Base-by-base conservation (phyloP, 345 rosid genomes). In the Capsella bursapastoris region DNA sequence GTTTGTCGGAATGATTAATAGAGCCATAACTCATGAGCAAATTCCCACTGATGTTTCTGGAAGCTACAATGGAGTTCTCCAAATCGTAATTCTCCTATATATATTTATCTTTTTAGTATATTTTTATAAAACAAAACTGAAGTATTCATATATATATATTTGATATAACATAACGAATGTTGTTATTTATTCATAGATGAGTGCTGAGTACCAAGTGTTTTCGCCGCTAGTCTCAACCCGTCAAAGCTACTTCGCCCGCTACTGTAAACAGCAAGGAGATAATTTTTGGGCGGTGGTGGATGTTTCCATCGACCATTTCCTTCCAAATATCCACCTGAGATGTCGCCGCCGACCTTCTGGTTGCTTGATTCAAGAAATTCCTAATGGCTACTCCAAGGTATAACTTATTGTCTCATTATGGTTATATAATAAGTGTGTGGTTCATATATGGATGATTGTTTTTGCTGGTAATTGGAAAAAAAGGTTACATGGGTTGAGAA, bases 401-500 rank as follows among this genome's bases (percentile, higher is more conserved):
- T 32, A 52, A 41, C 8, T 14, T 10, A 1, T 6, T 45, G 49
- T 57, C 25, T 43, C 28, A n/a, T 47, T 64, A 45, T 57, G 63
- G 63, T 35, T 57, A 16, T 9, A 15, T 27, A 44, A 8, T 50
- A 2, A 34, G 2, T 27, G 4, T 34, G 2, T 27, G 18, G 38
- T 6, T 55, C 16, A 8, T 58, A 69, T 58, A 34, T 57, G 6
- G 29, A 13, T 34, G 60, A 9, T 69, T 58, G 34, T 58, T 14
- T 64, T 64, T 38, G 74, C 53, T 75, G 28, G 41, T 55, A 22
- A 22, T 57, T 41, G 32, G 11, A 38, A 25, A 32, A 34, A 32
- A 68, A 92, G 99, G 95, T 96, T 28, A 90, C 87, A 1, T 96
- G 99, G 99, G 83, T 96, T 47, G 99, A 96, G 70, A 85, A 92